Conservation (phyloP, 768 basidiomycete species). For the Mycena pura region DNA sequence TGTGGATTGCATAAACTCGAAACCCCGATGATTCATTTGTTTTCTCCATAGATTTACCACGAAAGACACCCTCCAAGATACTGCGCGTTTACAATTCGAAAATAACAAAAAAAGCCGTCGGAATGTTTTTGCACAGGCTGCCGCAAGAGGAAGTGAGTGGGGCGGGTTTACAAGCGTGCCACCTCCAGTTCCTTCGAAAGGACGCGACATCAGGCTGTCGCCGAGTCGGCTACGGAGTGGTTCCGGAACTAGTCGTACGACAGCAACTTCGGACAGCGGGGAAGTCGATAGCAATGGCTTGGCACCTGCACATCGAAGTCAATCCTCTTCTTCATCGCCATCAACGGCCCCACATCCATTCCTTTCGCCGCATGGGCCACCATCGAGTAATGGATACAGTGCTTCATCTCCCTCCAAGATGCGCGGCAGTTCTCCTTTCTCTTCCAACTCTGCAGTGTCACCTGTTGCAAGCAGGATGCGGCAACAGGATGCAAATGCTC, state of each 20-base stretch:
- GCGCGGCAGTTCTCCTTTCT: slow-evolving; percentile 41
- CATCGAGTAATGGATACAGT: slow-evolving; percentile 33
- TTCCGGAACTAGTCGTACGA: slow-evolving; percentile 81
- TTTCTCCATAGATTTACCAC: slow-evolving; percentile 64
- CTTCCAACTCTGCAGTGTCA: slow-evolving; percentile 61
- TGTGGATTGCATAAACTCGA: slow-evolving; percentile 18
- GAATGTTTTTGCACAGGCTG: slow-evolving; percentile 75
- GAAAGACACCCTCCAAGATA: slow-evolving; percentile 78
- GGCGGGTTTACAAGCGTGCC: slow-evolving; percentile 47
- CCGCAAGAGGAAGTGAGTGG: slow-evolving; percentile 70
- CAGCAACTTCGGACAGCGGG: slow-evolving; percentile 76
- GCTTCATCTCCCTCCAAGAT: slow-evolving; percentile 51
- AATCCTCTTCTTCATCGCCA: slow-evolving; percentile 63
- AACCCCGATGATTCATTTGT: background rate
- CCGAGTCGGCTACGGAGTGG: slow-evolving; percentile 75
- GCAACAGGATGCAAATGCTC: slow-evolving; percentile 85
- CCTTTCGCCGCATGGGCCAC: slow-evolving; percentile 19
- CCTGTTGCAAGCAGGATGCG: slow-evolving; percentile 83
- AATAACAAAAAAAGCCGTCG: slow-evolving; percentile 79
- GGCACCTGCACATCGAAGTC: slow-evolving; percentile 49
- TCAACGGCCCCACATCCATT: slow-evolving; percentile 67
- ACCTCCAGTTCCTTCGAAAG: slow-evolving; percentile 54
- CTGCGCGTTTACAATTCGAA: slow-evolving; percentile 80
- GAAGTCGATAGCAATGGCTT: slow-evolving; percentile 58
- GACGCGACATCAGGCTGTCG: slow-evolving; percentile 46